A percentile compares a stretch with the other conserved stretches of the same genome.
These are phyloP conservation scores for Cadophora malorum DNA, from an alignment of 2,329 filamentous ascomycete genomes.

Conservation along the genomic window DNA sequence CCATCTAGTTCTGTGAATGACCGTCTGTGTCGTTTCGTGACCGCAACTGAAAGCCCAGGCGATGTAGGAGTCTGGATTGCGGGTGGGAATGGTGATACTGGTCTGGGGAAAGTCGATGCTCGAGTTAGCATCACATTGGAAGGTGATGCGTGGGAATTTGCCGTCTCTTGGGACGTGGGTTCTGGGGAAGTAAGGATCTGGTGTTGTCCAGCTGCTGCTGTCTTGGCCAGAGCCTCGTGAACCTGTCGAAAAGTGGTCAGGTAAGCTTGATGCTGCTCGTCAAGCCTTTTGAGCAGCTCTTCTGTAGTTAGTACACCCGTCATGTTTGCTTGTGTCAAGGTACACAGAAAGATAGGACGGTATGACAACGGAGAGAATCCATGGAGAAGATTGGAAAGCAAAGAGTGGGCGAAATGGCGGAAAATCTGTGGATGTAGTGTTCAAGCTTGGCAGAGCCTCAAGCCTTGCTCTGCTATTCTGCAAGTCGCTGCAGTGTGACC, in stretches of 20 bases:
- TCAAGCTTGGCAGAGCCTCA: constrained; percentile 2
- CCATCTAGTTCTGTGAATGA: constrained; percentile 29
- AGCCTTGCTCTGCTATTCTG: constrained; percentile 8
- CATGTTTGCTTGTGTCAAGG: constrained; percentile 6
- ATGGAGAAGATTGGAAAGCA: constrained; percentile 9
- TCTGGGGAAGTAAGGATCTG: not conserved
- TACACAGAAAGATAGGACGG: not conserved
- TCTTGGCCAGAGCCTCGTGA: constrained; percentile 38
- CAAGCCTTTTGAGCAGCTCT: constrained; percentile 38
- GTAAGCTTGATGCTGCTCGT: constrained; percentile 40
- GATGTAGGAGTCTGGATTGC: constrained; percentile 16
- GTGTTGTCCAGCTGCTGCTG: not conserved
- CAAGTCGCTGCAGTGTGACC: not conserved
- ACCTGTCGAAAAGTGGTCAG: constrained; percentile 37
- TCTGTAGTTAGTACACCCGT: constrained; percentile 26
- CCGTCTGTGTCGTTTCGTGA: constrained; percentile 19
- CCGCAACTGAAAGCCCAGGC: constrained; percentile 10
- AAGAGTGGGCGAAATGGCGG: constrained; percentile 4
- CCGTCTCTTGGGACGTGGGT: not conserved
- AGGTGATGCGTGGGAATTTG: not conserved
- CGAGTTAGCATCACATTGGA: constrained; percentile 18
- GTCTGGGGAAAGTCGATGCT: constrained; percentile 14
- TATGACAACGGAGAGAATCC: constrained; percentile 11
- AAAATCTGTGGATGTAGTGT: not conserved
- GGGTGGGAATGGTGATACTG: constrained; percentile 15